phyloP scores from a whole-genome alignment of 164 flowering plant species.

The Warburgia ugandensis region DNA sequence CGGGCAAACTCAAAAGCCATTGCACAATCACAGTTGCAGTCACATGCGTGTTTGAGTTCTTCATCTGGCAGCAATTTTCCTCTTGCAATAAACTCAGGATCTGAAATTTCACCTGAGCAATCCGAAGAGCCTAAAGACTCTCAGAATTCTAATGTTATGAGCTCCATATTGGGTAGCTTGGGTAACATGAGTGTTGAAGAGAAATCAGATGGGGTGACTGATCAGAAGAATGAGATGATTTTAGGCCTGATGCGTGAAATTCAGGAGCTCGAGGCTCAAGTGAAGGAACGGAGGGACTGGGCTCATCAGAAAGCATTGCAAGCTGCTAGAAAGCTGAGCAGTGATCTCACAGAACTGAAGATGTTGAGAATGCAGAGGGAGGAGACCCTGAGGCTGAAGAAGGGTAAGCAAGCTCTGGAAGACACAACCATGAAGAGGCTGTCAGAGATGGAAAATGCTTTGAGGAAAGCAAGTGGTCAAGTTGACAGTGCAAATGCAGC shows the following conservation, averaged over 20 bases:
- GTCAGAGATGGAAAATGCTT: conserved; percentile 84
- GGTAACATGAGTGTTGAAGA: conserved; percentile 76
- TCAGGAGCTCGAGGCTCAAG: conserved; percentile 71
- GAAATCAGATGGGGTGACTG: conserved; percentile 42
- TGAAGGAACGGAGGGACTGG: conserved; percentile 90
- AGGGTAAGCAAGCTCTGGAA: conserved; percentile 81
- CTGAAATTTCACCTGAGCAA: too few species aligned
- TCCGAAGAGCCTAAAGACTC: conserved; percentile 29
- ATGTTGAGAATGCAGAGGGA: conserved; percentile 82
- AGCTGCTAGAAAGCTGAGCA: conserved; percentile 89
- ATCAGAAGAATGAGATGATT: conserved; percentile 69
- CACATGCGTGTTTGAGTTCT: conserved; percentile 30
- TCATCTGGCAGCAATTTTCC: conserved; percentile 22
- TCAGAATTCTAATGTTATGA: conserved; percentile 44
- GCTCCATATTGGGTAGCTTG: conserved; percentile 61
- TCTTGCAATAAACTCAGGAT: too few species aligned
- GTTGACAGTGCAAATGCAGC: conserved; percentile 91
- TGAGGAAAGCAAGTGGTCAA: conserved; percentile 87
- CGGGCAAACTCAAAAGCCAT: conserved; percentile 47
- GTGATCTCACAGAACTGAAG: conserved; percentile 85
- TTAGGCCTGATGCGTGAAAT: conserved; percentile 54
- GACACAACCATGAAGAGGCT: conserved; percentile 83
- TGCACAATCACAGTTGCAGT: conserved; percentile 27
- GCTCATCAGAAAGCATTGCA: conserved; percentile 98
- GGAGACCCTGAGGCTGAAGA: conserved; percentile 75